These are phyloP conservation scores for Phalaenopsis equestris DNA, from an alignment of 106 monocot species.

Conservation along the genomic window DNA sequence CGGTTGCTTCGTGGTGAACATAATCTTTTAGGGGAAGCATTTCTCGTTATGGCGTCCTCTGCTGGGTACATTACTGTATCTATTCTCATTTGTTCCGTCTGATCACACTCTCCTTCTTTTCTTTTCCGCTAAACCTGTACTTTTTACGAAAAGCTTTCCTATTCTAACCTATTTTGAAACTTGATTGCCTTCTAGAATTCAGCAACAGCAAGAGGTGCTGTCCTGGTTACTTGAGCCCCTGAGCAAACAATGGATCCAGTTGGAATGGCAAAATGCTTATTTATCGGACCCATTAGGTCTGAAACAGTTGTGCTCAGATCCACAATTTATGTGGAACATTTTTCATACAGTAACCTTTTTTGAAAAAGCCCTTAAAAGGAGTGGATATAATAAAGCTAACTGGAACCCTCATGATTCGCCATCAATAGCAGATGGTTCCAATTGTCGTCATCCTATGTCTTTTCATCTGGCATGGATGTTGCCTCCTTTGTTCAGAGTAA, in stretches of 20 bases:
- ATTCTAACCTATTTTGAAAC: conserved; percentile 1
- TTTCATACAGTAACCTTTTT: conserved; percentile 86
- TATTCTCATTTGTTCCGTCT: too few species aligned
- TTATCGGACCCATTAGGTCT: conserved; percentile 74
- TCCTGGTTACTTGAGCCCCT: conserved; percentile 91
- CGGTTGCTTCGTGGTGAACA: conserved; percentile 79
- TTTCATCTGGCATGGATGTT: conserved; percentile 92
- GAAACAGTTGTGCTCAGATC: conserved; percentile 44
- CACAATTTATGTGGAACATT: conserved; percentile 89
- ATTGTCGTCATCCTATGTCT: conserved; percentile 64
- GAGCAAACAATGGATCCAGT: conserved; percentile 74
- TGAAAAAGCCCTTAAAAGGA: conserved; percentile 92
- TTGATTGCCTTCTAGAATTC: conserved; percentile 45
- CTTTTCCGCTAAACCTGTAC: not conserved
- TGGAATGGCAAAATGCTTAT: conserved; percentile 89
- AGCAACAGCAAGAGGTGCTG: conserved; percentile 89
- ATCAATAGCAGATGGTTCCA: conserved; percentile 21
- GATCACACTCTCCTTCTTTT: not conserved
- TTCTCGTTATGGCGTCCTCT: conserved; percentile 92
- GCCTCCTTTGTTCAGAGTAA: conserved; percentile 86
- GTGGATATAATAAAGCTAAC: conserved; percentile 63
- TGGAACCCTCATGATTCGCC: conserved; percentile 21
- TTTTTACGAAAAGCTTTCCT: conserved; percentile 3
- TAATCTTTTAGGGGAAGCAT: conserved; percentile 94
- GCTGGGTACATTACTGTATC: conserved; percentile 47